These are phyloP conservation scores for Firmiana major DNA, from an alignment of 345 rosid species.

Conservation along the genomic window DNA sequence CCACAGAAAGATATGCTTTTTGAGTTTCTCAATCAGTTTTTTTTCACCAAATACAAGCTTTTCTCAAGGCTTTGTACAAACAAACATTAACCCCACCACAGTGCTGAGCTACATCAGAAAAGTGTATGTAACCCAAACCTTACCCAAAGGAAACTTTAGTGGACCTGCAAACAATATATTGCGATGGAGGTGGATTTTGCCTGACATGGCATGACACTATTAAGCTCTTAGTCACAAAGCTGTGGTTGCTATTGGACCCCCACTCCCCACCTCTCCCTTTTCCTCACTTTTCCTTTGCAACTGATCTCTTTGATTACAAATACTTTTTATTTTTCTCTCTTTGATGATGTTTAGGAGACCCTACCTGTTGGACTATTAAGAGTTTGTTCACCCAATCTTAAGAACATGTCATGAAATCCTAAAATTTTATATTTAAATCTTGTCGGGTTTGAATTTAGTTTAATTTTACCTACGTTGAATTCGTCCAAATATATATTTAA, in stretches of 20 bases:
- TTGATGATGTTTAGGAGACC: constrained; percentile 14
- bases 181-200: neutral
- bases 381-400: constrained; percentile 3
- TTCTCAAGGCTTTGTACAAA: neutral
- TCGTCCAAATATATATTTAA: neutral
- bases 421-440: neutral
- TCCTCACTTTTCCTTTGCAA: constrained; percentile 10
- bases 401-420: neutral
- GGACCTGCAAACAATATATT: constrained; percentile 1
- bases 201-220: constrained; percentile 1
- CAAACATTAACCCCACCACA: constrained; percentile 21
- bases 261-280: neutral
- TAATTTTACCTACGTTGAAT: no score
- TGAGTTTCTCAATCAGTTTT: neutral
- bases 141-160: neutral
- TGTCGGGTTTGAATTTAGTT: no score
- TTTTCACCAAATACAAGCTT: neutral
- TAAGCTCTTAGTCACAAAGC: neutral
- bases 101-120: constrained; percentile 6
- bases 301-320: neutral
- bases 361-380: constrained; percentile 12
- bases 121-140: neutral
- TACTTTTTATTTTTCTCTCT: constrained; percentile 5
- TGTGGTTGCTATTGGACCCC: neutral
- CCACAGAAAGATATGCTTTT: constrained; percentile 4